Conservation (phyloP, 257 asterid species). For the Fraxinus quadrangulata region DNA sequence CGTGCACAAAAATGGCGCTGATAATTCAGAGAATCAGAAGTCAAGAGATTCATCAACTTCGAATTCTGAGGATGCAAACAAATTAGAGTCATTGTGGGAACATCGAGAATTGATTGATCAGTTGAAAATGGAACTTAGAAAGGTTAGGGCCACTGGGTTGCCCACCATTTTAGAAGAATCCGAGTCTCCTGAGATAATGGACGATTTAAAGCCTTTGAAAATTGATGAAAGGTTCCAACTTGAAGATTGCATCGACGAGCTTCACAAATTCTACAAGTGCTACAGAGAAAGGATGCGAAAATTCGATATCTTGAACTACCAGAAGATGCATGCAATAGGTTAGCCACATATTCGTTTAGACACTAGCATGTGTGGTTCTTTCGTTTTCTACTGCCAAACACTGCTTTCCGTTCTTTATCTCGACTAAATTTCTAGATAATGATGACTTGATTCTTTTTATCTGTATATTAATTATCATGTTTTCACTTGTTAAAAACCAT, state of each 20-base stretch:
- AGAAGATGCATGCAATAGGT: conserved; percentile 99
- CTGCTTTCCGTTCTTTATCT: neutral
- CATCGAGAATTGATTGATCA: conserved; percentile 98
- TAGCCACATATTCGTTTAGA: conserved; percentile 29
- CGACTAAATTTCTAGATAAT: neutral
- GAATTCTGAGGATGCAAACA: conserved; percentile 46
- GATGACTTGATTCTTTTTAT: neutral
- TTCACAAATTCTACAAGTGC: conserved; percentile 78
- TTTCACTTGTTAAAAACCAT: neutral
- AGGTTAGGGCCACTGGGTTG: conserved; percentile 80
- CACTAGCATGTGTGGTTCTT: neutral
- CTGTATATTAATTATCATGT: neutral
- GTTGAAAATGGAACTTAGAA: conserved; percentile 75
- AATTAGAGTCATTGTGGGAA: conserved; percentile 85
- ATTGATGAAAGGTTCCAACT: conserved; percentile 69
- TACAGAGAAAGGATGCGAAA: conserved; percentile 84
- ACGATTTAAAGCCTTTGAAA: conserved; percentile 89
- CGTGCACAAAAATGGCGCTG: conserved; percentile 16
- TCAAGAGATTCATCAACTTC: conserved; percentile 33
- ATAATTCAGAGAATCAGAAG: conserved; percentile 33
- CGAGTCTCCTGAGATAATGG: conserved; percentile 68
- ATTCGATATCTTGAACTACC: conserved; percentile 89
- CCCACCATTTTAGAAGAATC: conserved; percentile 92
- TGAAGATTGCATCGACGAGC: conserved; percentile 75
- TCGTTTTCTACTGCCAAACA: neutral